Base-by-base conservation (phyloP, 352 stramenopile genomes). In the Phytopythium boreale region DNA sequence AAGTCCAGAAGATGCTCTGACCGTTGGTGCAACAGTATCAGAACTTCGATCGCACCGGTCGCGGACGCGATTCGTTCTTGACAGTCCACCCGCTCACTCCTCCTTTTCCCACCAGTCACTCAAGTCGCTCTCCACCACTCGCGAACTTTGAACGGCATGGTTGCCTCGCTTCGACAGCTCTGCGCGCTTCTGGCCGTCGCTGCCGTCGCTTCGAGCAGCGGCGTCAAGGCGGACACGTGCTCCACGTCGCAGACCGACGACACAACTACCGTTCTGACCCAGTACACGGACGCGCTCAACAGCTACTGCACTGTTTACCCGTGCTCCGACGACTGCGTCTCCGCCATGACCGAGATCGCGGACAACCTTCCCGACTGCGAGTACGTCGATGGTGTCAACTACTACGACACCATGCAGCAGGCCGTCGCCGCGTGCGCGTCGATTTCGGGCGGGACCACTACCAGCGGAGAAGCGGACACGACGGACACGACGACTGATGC, bases 341-440 rank as follows among this genome's bases (percentile, higher is more conserved):
- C 11, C 29, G n/a, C 7, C 51, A 19, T 58, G 17, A 41, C 15
- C 26, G 29, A 39, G 14, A 5, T 58, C 27, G 51, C 26, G 6
- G 17, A 22, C n/a, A 15, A 7, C 20, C 4, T 56, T 26, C 29
- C 27, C 27, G 27, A 58, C 29, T 58, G 51, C 17, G 51, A 29
- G 19, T 39, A 41, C 51, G 19, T 39, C 2, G 51, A 58, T 29
- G 51, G 51, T 17, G 6, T 44, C 26, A 58, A 58, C 51, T 58
- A 58, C 51, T 58, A 58, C 51, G 29, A 58, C 4, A 29, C 17
- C 29, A 20, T 58, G 27, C 15, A 29, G 51, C 0, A 19, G 5
- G 27, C 51, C 1, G 11, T 58, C 7, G 2, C 4, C 3, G 3
- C 51, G 3, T 58, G 51, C 51, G 2, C 51, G 29, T 6, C 1